Percentiles rank a stretch among this genome's conserved stretches.
These are phyloP conservation scores for Triadica sebifera DNA, from an alignment of 345 rosid species.

Conservation along the genomic window DNA sequence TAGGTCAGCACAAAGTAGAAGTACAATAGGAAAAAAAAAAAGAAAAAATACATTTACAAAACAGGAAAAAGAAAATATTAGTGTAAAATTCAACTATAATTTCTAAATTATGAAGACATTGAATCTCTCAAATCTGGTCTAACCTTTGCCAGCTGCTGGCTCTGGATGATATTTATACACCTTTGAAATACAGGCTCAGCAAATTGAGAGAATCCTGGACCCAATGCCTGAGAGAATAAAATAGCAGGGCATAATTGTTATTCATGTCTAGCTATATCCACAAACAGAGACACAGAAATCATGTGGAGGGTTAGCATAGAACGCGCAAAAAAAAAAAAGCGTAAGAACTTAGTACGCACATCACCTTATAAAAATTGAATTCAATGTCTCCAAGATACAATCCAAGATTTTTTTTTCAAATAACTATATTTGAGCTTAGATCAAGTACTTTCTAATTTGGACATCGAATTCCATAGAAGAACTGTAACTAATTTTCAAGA, in stretches of 20 bases:
- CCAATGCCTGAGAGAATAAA: constrained; percentile 70
- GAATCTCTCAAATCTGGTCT: constrained; percentile 3
- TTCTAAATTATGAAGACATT: background rate
- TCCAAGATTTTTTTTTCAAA: background rate
- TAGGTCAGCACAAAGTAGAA: background rate
- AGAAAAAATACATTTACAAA: background rate
- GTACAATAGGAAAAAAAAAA: background rate
- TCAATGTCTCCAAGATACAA: background rate
- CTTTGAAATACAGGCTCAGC: constrained; percentile 92
- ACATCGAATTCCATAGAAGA: background rate
- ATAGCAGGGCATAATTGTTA: background rate
- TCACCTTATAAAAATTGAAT: background rate
- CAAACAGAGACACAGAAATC: background rate
- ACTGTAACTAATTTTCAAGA: background rate
- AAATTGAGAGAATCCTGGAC: constrained; percentile 86
- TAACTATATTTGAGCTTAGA: background rate
- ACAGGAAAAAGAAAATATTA: background rate
- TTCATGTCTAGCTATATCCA: background rate
- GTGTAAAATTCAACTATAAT: background rate
- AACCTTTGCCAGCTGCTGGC: constrained; percentile 89
- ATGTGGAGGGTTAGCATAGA: background rate
- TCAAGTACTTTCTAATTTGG: background rate
- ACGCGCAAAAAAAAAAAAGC: background rate
- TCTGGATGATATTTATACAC: constrained; percentile 77
- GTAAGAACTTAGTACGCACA: background rate